Conservation (phyloP, 1,284 basidiomycete species). For the Heterobasidion parviporum region DNA sequence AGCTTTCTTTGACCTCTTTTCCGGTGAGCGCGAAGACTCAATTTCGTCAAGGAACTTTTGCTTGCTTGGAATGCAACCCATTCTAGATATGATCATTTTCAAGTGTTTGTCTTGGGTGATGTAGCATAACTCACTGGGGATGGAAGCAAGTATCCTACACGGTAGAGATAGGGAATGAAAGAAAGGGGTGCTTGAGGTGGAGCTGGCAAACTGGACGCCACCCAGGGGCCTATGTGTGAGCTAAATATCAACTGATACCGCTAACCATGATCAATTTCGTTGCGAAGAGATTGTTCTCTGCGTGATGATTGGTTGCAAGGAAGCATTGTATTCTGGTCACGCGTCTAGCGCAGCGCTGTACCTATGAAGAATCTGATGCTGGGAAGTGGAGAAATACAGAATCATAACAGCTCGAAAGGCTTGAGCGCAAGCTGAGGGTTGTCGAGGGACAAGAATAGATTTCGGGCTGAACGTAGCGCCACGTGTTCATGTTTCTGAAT, state of each 20-base stretch:
- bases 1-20: constrained; percentile 1
- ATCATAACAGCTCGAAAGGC: too few species aligned
- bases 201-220: too few species aligned
- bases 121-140: background rate
- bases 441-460: too few species aligned
- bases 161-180: too few species aligned
- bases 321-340: background rate
- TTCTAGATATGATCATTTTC: background rate
- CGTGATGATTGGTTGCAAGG: background rate
- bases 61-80: constrained; percentile 41
- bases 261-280: background rate
- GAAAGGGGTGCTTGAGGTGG: too few species aligned
- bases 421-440: too few species aligned
- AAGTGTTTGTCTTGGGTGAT: too few species aligned
- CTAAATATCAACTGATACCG: background rate
- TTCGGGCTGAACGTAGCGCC: too few species aligned
- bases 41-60: constrained; percentile 17
- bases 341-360: background rate
- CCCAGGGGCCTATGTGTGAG: too few species aligned
- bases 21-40: background rate
- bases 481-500: background rate
- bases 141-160: background rate
- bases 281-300: background rate
- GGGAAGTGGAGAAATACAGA: too few species aligned
- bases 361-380: background rate